phyloP scores from a whole-genome alignment of 495 filamentous ascomycete species.

The Aspergillus panamensis region DNA sequence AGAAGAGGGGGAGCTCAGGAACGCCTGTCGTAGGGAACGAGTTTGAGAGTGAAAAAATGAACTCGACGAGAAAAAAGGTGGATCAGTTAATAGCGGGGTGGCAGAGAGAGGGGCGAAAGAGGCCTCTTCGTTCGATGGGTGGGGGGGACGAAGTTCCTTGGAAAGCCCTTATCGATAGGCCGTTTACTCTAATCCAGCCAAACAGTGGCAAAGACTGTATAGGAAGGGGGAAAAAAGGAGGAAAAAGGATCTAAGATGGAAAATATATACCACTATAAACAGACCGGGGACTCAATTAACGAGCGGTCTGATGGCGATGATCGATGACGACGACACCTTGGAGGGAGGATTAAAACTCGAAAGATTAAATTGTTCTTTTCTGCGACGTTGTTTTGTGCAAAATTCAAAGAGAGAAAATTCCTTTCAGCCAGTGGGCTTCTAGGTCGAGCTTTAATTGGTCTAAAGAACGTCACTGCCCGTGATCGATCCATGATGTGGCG shows the following conservation, averaged over 20 bases:
- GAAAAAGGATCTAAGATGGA: background rate
- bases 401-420: slow-evolving; percentile 26
- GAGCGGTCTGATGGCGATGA: slow-evolving; percentile 2
- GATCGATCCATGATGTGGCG: too few relatives aligned
- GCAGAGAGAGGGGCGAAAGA: slow-evolving; percentile 31
- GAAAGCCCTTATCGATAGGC: slow-evolving; percentile 46
- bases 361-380: slow-evolving; percentile 3
- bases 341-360: slow-evolving; percentile 2
- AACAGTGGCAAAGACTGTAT: background rate
- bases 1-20: slow-evolving; percentile 12
- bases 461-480: slow-evolving; percentile 28
- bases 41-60: slow-evolving; percentile 31
- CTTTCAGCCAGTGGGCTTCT: slow-evolving; percentile 31
- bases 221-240: background rate
- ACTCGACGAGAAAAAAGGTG: slow-evolving; percentile 26
- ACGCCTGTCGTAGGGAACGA: slow-evolving; percentile 31
- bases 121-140: slow-evolving; percentile 22
- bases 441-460: slow-evolving; percentile 31
- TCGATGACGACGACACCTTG: background rate
- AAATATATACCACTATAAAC: slow-evolving; percentile 1
- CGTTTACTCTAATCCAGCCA: background rate
- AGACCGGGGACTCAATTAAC: background rate
- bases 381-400: background rate
- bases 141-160: slow-evolving; percentile 29
- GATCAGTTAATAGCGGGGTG: slow-evolving; percentile 42